phyloP scores from a whole-genome alignment of 78 protist species.

The Polysphondylium violaceum region DNA sequence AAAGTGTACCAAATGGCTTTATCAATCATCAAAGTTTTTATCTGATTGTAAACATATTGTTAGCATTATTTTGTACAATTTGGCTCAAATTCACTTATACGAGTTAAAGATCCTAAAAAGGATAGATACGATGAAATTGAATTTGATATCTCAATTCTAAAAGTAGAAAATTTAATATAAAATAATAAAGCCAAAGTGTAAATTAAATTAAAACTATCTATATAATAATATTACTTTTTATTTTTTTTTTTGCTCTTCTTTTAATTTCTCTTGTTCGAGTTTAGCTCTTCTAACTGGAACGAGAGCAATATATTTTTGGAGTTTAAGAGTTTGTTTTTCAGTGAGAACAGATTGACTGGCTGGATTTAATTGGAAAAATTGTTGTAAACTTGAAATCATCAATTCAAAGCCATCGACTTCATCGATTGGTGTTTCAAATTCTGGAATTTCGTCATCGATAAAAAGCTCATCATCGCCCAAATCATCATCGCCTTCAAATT shows the following conservation, averaged over 20 bases:
- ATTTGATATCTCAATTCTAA: no score
- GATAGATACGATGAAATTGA: no score
- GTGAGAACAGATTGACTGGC: background rate
- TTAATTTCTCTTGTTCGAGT: conserved; percentile 17
- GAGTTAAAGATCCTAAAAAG: no score
- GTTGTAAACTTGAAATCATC: conserved; percentile 5
- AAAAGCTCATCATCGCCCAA: conserved; percentile 50
- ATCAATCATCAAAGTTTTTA: no score
- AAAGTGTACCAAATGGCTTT: no score
- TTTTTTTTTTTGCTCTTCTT: conserved; percentile 19
- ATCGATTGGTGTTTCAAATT: conserved; percentile 72
- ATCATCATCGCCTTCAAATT: background rate
- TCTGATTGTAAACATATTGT: no score
- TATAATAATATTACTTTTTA: no score
- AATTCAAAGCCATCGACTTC: conserved; percentile 67
- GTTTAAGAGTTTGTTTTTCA: background rate
- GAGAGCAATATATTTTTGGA: conserved; percentile 15
- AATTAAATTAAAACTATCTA: no score
- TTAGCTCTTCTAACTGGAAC: conserved; percentile 43
- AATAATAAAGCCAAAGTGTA: no score
- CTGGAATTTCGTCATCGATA: conserved; percentile 27
- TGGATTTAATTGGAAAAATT: conserved; percentile 28
- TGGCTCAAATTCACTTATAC: no score
- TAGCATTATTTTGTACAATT: no score
- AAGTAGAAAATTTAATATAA: no score